phyloP scores from a whole-genome alignment of 768 basidiomycete species.

The Fistulinella prunicolor region DNA sequence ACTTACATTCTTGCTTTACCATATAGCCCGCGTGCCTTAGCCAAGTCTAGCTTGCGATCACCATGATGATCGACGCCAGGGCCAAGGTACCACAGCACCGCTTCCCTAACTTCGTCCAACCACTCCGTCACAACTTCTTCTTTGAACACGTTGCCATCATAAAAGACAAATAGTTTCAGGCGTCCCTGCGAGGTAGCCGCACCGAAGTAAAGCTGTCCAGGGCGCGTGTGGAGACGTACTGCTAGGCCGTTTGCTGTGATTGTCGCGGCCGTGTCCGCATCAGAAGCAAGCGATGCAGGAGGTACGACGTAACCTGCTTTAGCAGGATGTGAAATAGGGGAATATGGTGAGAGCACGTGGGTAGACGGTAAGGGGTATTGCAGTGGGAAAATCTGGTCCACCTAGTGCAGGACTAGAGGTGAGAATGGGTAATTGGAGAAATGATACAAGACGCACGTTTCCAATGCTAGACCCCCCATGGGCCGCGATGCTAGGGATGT shows the following conservation, averaged over 20 bases:
- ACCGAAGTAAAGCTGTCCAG: conserved; percentile 44
- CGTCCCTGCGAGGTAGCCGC: conserved; percentile 34
- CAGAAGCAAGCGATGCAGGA: background rate
- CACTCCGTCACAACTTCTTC: conserved; percentile 42
- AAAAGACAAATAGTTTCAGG: conserved; percentile 35
- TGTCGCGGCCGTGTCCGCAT: conserved; percentile 2
- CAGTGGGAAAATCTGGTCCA: conserved; percentile 34
- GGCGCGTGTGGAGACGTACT: conserved; percentile 39
- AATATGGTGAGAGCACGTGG: conserved; percentile 23
- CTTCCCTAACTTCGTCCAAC: conserved; percentile 42
- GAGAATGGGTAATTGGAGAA: background rate
- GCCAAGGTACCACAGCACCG: conserved; percentile 33
- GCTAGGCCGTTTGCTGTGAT: conserved; percentile 3
- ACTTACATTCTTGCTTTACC: no score
- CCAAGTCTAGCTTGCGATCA: no score
- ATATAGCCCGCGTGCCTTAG: no score
- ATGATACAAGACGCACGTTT: conserved; percentile 13
- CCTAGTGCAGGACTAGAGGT: conserved; percentile 18
- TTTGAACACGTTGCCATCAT: conserved; percentile 48
- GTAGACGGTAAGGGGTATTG: conserved; percentile 33
- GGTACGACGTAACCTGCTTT: conserved; percentile 9
- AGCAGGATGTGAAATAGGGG: conserved; percentile 10
- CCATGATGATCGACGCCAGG: background rate
- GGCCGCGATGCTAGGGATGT: conserved; percentile 15
- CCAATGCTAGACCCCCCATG: conserved; percentile 29